Percentiles rank a stretch among this genome's conserved stretches.
Evolutionary conservation across 2,329 filamentous ascomycete genomes (phyloP).

Genomic region (Cercospora sesami): DNA sequence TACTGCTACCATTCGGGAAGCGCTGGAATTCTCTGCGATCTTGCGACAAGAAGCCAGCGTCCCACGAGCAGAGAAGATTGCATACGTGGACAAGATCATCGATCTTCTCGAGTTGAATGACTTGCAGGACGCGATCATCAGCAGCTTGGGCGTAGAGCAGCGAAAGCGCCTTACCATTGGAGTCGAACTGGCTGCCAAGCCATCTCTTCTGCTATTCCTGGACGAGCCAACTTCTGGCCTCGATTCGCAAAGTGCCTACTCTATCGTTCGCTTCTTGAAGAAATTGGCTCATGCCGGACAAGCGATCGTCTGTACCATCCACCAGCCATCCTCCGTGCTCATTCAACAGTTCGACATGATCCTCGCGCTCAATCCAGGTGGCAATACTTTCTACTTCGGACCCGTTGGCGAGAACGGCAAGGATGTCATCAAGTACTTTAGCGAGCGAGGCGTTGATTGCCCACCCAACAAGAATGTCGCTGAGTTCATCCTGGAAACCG

Average conservation of each 20-base stretch:
- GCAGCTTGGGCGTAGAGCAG: conserved; percentile 66
- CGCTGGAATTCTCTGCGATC: conserved; percentile 67
- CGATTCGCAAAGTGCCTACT: conserved; percentile 68
- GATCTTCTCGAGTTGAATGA: conserved; percentile 64
- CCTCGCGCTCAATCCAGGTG: conserved; percentile 66
- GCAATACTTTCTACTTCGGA: conserved; percentile 73
- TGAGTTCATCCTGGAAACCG: conserved; percentile 67
- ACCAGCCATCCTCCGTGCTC: conserved; percentile 68
- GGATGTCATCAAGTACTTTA: conserved; percentile 67
- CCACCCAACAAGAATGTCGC: conserved; percentile 66
- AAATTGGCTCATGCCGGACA: conserved; percentile 67
- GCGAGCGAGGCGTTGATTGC: conserved; percentile 63
- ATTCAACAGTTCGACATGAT: conserved; percentile 75
- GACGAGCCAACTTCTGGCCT: conserved; percentile 72
- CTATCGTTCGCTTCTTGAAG: conserved; percentile 67
- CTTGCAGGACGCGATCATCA: conserved; percentile 66
- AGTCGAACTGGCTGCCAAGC: conserved; percentile 70
- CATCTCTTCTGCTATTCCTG: conserved; percentile 66
- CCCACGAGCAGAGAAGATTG: conserved; percentile 61
- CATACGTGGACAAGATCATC: conserved; percentile 67
- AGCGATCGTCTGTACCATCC: conserved; percentile 72
- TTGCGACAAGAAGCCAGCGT: conserved; percentile 60
- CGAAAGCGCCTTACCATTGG: conserved; percentile 72
- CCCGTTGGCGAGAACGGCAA: conserved; percentile 67
- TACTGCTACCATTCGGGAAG: conserved; percentile 67